Conservation (phyloP, 345 rosid genomes). For the Nasturtium officinale region DNA sequence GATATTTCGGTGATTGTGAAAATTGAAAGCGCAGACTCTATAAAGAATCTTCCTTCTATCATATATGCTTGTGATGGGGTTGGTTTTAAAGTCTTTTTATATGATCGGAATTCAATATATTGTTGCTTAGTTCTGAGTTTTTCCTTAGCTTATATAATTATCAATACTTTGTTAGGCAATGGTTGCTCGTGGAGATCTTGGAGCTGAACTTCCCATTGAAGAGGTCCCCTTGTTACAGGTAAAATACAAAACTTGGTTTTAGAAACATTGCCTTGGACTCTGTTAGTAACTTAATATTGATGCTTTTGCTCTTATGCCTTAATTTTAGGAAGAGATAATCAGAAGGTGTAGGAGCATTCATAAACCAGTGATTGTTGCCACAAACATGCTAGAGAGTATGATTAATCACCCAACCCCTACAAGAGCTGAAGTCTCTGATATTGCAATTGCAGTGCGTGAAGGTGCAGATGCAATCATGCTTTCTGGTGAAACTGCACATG, state of each 20-base stretch:
- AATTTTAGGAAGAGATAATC: constrained; percentile 81
- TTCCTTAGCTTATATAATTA: not conserved
- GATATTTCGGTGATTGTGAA: constrained; percentile 84
- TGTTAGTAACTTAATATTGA: constrained; percentile 2
- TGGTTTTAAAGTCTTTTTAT: constrained; percentile 42
- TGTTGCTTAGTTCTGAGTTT: constrained; percentile 6
- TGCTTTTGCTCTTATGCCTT: not conserved
- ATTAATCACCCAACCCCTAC: constrained; percentile 97
- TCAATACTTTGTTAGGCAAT: constrained; percentile 59
- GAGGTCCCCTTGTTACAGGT: constrained; percentile 98
- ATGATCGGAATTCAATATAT: not conserved
- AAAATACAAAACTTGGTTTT: constrained; percentile 2
- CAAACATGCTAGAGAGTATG: constrained; percentile 99
- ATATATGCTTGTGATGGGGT: constrained; percentile 96
- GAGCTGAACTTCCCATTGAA: constrained; percentile 99
- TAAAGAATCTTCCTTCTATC: constrained; percentile 88
- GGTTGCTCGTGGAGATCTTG: constrained; percentile 99
- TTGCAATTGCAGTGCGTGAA: constrained; percentile 93
- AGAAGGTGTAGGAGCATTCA: constrained; percentile 84
- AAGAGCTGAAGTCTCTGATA: constrained; percentile 97
- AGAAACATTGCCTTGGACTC: not conserved
- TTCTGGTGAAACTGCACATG: constrained; percentile 99
- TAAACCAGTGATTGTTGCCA: constrained; percentile 93
- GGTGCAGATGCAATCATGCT: constrained; percentile 98
- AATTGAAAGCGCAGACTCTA: constrained; percentile 96